Evolutionary conservation across 2,329 filamentous ascomycete genomes (phyloP), one percentile per base, ranked within the genome.

Genomic region (Alternaria incomplexa): DNA sequence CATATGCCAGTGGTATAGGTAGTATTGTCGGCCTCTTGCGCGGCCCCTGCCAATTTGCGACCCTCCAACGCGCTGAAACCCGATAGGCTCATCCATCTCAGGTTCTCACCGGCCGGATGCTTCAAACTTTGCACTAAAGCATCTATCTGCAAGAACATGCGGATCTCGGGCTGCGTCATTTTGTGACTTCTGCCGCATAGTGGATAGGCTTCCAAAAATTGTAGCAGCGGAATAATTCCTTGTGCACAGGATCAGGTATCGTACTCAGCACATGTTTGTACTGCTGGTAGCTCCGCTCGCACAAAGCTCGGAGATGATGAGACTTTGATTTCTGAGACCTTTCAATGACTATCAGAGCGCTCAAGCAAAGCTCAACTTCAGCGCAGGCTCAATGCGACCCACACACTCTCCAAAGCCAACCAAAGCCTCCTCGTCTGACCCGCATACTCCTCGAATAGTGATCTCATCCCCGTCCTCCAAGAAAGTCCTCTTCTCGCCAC

Each of bases 371-470:
- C 58, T 66, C 43, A 77, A 58, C 30, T 65, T 67, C 44, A 78
- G n/a, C 5, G 79, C 77, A 23, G 78, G 77, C 64, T 80, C 74
- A 61, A 94, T 90, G 40, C 78, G 87, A 13, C 91, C 91, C 20
- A 83, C 82, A 67, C 91, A 92, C 66, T 93, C 87, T 3, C 92
- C 92, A 78, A 95, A 95, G 0, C 92, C 92, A 25, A 96, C 89
- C 56, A 90, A 82, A n/a, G 81, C 85, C 3, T 88, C 88, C 28
- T 90, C 87, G 58, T 88, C 85, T 1, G 76, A 75, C 5, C 90
- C 90, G 71, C 88, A 90, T 8, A 86, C 85, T 1, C 92, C 92
- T 1, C 85, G 85, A 43, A 95, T 84, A 1, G 85, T 85, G 12
- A 93, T 77, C 3, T 87, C 88, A 74, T 96, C 92, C 0, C 91